These are phyloP conservation scores for Sporothrix protearum DNA, from an alignment of 2,329 filamentous ascomycete species.

Conservation along the genomic window DNA sequence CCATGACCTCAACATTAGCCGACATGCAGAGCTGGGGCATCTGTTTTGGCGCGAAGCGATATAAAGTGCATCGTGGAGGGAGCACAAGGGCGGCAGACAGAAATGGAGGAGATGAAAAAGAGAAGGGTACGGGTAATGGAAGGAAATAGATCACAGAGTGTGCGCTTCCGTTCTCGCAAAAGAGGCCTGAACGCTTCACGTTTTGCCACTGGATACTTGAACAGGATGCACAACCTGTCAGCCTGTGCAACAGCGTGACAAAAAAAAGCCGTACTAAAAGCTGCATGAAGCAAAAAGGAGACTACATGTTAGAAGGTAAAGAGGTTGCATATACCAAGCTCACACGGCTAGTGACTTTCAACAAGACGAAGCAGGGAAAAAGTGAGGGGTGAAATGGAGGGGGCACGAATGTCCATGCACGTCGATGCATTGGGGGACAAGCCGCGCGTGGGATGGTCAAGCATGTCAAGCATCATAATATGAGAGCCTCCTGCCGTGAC, in stretches of 20 bases:
- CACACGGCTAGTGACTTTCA: neutral
- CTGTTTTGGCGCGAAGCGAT: neutral
- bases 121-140: constrained; percentile 1
- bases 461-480: neutral
- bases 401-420: neutral
- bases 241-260: neutral
- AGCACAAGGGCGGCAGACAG: neutral
- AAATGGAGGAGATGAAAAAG: neutral
- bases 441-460: neutral
- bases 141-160: neutral
- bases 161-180: neutral
- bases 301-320: neutral
- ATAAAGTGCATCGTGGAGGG: neutral
- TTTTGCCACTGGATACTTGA: neutral
- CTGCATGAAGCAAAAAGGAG: neutral
- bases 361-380: neutral
- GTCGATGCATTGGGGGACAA: constrained; percentile 11
- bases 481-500: neutral
- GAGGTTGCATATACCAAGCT: neutral
- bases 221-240: neutral
- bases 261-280: neutral
- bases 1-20: constrained; percentile 12
- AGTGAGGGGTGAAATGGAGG: neutral
- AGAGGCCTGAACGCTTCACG: neutral
- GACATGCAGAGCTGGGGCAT: constrained; percentile 5